Evolutionary conservation across 2,329 filamentous ascomycete species (phyloP).

Genomic region (Monilinia polystroma): DNA sequence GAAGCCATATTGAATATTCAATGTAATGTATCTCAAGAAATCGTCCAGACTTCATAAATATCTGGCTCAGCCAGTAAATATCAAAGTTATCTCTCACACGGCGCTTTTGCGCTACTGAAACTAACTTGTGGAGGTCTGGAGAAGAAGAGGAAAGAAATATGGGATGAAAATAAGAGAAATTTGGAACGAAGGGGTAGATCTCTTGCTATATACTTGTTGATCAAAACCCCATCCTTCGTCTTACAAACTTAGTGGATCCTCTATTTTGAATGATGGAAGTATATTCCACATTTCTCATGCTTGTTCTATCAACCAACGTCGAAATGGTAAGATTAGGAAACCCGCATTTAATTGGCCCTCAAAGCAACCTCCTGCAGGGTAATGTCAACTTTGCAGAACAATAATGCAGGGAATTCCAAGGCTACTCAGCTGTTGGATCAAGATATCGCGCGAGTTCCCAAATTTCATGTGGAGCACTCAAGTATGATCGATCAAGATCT

Average conservation of each 20-base stretch:
- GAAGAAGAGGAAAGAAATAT: constrained; percentile 7
- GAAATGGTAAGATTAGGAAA: constrained; percentile 16
- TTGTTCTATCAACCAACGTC: constrained; percentile 14
- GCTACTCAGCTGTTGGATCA: constrained; percentile 7
- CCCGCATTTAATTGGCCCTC: constrained; percentile 7
- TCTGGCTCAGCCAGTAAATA: constrained; percentile 20
- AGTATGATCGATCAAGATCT: constrained; percentile 19
- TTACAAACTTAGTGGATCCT: constrained; percentile 10
- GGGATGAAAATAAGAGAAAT: background rate
- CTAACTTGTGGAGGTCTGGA: constrained; percentile 16
- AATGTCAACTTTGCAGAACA: background rate
- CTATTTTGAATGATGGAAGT: background rate
- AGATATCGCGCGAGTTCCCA: background rate
- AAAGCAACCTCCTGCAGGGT: constrained; percentile 12
- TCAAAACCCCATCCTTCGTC: constrained; percentile 17
- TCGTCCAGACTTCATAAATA: constrained; percentile 18
- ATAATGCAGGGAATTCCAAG: constrained; percentile 4
- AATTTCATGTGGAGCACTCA: background rate
- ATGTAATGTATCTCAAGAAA: constrained; percentile 6
- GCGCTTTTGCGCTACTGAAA: constrained; percentile 17
- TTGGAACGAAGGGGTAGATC: constrained; percentile 9
- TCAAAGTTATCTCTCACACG: constrained; percentile 16
- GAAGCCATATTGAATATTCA: constrained; percentile 6
- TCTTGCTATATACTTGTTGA: constrained; percentile 21
- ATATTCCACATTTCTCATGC: constrained; percentile 19